Evolutionary conservation across 495 filamentous ascomycete genomes (phyloP).

Genomic region (Antarctomyces pellizariae): DNA sequence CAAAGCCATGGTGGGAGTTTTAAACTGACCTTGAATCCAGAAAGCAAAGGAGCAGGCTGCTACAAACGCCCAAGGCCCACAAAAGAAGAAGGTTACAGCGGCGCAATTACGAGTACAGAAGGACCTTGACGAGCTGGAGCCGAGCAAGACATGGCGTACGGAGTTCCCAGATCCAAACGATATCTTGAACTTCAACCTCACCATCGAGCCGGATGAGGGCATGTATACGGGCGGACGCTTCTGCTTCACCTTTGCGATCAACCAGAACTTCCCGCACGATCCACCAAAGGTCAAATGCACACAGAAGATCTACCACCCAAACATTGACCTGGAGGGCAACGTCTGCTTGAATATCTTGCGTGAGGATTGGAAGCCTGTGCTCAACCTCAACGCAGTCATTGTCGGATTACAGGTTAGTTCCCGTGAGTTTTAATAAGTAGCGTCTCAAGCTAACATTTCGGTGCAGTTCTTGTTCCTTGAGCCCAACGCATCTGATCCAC

Average conservation of each 20-base stretch:
- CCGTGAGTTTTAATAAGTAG: neutral
- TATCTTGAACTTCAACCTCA: constrained; percentile 85
- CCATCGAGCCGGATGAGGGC: constrained; percentile 89
- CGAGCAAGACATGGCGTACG: constrained; percentile 81
- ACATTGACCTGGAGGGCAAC: constrained; percentile 94
- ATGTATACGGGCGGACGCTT: constrained; percentile 89
- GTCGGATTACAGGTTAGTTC: constrained; percentile 63
- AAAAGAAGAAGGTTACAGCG: constrained; percentile 96
- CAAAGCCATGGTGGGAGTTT: constrained; percentile 1
- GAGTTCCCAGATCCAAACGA: constrained; percentile 86
- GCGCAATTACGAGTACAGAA: constrained; percentile 91
- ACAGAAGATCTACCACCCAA: constrained; percentile 97
- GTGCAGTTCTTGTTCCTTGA: constrained; percentile 88
- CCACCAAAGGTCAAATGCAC: constrained; percentile 94
- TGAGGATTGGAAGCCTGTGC: constrained; percentile 96
- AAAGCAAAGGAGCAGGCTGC: constrained; percentile 91
- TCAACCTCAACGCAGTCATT: constrained; percentile 91
- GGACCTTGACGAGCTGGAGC: constrained; percentile 81
- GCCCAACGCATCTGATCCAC: constrained; percentile 85
- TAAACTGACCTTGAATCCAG: constrained; percentile 20
- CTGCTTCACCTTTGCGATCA: constrained; percentile 76
- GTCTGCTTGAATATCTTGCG: constrained; percentile 91
- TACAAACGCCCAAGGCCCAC: constrained; percentile 61
- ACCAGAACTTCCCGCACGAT: constrained; percentile 90
- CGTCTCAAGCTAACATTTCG: constrained; percentile 1